These are phyloP conservation scores for Tetrapisispora iriomotensis DNA, from an alignment of 805 yeast genomes.

Conservation along the genomic window DNA sequence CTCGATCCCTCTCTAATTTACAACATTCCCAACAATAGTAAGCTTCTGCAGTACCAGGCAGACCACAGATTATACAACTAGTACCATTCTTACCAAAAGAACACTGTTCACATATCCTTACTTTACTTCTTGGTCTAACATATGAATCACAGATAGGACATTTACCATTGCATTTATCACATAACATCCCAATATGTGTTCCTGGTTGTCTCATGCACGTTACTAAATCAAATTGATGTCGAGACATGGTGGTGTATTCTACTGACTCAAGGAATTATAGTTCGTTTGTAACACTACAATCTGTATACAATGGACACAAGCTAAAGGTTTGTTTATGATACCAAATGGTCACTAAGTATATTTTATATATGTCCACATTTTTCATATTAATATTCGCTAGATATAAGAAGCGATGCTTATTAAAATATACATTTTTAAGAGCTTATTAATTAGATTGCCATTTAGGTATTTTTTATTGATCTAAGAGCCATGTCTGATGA, in stretches of 20 bases:
- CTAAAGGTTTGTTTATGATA: no score
- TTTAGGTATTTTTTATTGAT: no score
- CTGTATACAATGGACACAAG: no score
- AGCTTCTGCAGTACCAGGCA: slow-evolving; percentile 53
- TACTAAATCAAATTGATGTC: slow-evolving; percentile 78
- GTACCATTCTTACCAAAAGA: slow-evolving; percentile 56
- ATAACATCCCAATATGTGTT: slow-evolving; percentile 53
- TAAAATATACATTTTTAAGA: no score
- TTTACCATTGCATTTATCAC: slow-evolving; percentile 81
- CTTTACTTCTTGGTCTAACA: slow-evolving; percentile 60
- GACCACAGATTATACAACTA: slow-evolving; percentile 72
- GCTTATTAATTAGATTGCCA: no score
- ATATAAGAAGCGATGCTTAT: no score
- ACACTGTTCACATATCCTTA: slow-evolving; percentile 76
- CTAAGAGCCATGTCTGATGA: slow-evolving; percentile 5
- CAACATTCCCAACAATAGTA: slow-evolving; percentile 84
- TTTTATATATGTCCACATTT: no score
- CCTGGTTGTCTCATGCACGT: slow-evolving; percentile 86
- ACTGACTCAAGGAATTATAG: background rate
- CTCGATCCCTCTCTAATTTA: slow-evolving; percentile 64
- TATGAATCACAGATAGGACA: slow-evolving; percentile 87
- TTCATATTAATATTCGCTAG: no score
- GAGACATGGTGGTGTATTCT: slow-evolving; percentile 46
- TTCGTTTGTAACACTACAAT: no score
- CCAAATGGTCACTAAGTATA: no score